Percentiles rank a stretch among this genome's conserved stretches.
Conservation (phyloP, 306 rosid species). For the Dryas alaskensis region DNA sequence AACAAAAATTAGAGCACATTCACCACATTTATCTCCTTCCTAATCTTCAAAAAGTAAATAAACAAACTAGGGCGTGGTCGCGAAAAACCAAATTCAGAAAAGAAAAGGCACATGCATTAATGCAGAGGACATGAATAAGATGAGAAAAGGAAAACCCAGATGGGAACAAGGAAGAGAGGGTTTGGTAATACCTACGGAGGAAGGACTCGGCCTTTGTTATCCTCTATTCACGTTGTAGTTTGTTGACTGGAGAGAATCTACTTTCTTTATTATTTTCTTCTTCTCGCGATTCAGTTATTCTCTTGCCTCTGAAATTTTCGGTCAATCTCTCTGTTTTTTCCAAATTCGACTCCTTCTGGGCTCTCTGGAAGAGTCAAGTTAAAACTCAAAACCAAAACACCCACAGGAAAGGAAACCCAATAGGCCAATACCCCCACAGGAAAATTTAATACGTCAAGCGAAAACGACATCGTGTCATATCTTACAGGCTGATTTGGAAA, state of each 20-base stretch:
- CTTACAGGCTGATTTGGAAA: no score
- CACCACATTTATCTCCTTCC: conserved; percentile 1
- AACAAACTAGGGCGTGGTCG: neutral
- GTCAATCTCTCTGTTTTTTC: neutral
- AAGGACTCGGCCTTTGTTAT: conserved; percentile 21
- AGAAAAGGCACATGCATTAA: neutral
- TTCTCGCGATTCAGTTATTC: conserved; percentile 9
- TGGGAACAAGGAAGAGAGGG: conserved; percentile 6
- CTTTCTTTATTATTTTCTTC: neutral
- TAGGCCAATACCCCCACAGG: no score
- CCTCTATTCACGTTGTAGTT: conserved; percentile 28
- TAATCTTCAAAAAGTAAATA: neutral
- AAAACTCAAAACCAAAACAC: conserved; percentile 8
- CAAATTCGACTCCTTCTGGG: conserved; percentile 3
- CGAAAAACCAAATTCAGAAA: neutral
- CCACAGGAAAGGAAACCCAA: neutral
- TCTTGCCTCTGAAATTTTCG: conserved; percentile 1
- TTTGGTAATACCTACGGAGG: conserved; percentile 31
- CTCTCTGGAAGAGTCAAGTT: conserved; percentile 6
- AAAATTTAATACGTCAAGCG: no score
- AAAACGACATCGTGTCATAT: no score
- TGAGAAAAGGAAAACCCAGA: conserved; percentile 3
- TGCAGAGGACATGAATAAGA: neutral
- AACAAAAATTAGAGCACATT: neutral
- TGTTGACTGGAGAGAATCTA: conserved; percentile 32